These are phyloP conservation scores for Acanthamoeba royreba DNA, from an alignment of 208 protist genomes.

Conservation along the genomic window DNA sequence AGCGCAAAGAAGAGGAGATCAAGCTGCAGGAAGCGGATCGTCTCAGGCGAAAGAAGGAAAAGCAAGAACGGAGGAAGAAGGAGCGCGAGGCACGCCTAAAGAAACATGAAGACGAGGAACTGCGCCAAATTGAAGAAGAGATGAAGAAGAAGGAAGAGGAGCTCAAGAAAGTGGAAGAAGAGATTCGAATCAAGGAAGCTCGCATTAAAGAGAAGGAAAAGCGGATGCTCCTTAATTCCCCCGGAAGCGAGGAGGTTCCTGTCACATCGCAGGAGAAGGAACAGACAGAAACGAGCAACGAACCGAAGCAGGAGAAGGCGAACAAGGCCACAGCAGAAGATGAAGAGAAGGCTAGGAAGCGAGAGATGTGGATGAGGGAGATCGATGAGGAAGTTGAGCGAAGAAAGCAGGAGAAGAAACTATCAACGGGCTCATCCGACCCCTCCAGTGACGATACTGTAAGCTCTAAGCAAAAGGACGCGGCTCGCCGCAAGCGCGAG, in stretches of 20 bases:
- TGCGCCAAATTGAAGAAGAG: neutral
- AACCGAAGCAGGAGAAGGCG: neutral
- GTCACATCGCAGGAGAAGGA: neutral
- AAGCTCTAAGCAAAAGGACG: no score
- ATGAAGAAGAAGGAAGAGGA: neutral
- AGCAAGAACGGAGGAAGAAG: neutral
- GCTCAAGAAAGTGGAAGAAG: neutral
- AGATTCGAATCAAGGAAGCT: neutral
- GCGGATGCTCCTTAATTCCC: neutral
- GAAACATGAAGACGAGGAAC: neutral
- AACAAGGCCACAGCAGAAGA: neutral
- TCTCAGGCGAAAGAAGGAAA: neutral
- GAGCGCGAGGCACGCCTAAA: neutral
- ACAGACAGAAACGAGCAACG: neutral
- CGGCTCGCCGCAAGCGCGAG: neutral
- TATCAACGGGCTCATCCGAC: neutral
- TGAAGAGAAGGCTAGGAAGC: neutral
- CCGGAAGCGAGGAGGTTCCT: neutral
- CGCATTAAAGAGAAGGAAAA: neutral
- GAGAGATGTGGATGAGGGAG: conserved; percentile 1
- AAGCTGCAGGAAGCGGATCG: neutral
- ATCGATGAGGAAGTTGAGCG: neutral
- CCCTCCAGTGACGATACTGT: neutral
- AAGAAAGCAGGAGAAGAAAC: neutral
- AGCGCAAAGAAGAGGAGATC: neutral